Evolutionary conservation across 768 basidiomycete genomes (phyloP).

Genomic region (Termitomyces sp.): DNA sequence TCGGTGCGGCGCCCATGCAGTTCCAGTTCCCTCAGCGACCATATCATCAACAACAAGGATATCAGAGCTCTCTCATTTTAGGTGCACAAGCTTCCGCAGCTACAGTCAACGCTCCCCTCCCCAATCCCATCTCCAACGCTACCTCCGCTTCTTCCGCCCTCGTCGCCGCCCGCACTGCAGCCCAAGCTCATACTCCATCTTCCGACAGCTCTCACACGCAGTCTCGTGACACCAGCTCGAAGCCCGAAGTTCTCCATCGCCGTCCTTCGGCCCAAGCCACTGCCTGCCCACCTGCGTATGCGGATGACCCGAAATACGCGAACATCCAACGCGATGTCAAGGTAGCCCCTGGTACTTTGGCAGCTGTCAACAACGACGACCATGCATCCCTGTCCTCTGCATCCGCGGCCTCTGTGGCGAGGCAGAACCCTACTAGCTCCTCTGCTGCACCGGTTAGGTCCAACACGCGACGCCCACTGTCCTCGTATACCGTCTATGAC

Average conservation of each 20-base stretch:
- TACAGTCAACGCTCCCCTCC: not conserved
- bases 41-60: constrained; percentile 1
- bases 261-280: constrained; percentile 10
- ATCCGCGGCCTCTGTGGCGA: not conserved
- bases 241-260: constrained; percentile 1
- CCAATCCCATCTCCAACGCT: not conserved
- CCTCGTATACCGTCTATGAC: constrained; percentile 47
- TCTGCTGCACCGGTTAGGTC: not conserved
- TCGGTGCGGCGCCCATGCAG: constrained; percentile 9
- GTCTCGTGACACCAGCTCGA: not conserved
- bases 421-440: not conserved
- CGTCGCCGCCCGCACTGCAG: constrained; percentile 6
- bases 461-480: constrained; percentile 9
- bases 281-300: constrained; percentile 5
- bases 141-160: constrained; percentile 6
- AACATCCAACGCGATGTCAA: constrained; percentile 17
- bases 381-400: not conserved
- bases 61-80: constrained; percentile 5
- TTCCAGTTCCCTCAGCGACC: constrained; percentile 12
- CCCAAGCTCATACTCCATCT: not conserved
- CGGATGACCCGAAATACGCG: constrained; percentile 10
- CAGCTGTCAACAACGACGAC: constrained; percentile 1
- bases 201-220: not conserved
- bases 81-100: not conserved
- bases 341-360: constrained; percentile 3